These are phyloP conservation scores for Toxoplasma gondii DNA, from an alignment of 169 alveolate genomes.

Conservation along the genomic window DNA sequence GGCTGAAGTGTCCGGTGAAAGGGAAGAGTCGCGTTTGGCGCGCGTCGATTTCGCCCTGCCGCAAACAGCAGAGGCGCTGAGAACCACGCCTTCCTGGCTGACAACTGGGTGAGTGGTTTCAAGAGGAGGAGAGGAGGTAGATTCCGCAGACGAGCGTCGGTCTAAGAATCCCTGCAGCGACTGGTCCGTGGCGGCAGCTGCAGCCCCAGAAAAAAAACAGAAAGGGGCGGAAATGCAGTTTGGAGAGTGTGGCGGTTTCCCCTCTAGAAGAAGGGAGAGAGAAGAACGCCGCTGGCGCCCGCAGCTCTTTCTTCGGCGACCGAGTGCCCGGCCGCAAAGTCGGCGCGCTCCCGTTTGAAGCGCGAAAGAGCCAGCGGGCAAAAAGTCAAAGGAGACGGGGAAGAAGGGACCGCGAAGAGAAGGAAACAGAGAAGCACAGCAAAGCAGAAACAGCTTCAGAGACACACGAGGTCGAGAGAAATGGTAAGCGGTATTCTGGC, in stretches of 20 bases:
- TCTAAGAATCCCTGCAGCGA: background rate
- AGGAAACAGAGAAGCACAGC: background rate
- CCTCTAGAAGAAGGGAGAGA: no score
- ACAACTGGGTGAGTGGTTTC: no score
- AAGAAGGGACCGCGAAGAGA: background rate
- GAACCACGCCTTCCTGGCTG: no score
- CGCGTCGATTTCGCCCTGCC: no score
- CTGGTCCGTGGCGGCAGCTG: background rate
- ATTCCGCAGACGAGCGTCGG: no score
- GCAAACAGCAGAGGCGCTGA: no score
- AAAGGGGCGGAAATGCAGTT: background rate
- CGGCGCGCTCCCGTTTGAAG: background rate
- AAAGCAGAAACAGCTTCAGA: no score
- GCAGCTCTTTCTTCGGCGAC: no score
- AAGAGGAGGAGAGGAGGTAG: no score
- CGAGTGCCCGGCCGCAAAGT: background rate
- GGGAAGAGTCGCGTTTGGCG: no score
- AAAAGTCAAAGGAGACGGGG: background rate
- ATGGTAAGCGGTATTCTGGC: background rate
- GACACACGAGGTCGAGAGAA: background rate
- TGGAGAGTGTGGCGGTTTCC: background rate
- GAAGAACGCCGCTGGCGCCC: no score
- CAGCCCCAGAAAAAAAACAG: background rate
- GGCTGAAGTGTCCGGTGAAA: no score
- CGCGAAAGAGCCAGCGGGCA: background rate